phyloP scores from a whole-genome alignment of 192 early-diverging fungal species.

The Mortierella alpina region DNA sequence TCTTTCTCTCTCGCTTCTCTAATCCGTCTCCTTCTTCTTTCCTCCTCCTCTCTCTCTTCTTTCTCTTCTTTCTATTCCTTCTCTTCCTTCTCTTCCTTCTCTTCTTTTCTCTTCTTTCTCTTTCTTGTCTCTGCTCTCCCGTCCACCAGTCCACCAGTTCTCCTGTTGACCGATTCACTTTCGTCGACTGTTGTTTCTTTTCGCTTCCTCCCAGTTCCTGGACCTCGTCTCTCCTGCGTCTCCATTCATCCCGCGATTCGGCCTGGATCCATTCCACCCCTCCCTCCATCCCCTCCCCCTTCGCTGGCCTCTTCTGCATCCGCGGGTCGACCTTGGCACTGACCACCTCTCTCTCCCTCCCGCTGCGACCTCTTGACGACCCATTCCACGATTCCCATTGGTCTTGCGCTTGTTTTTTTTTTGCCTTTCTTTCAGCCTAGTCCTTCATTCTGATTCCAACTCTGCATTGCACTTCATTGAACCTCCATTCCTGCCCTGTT shows the following conservation, averaged over 20 bases:
- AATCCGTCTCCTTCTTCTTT: background rate
- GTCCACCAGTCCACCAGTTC: no score
- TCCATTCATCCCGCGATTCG: no score
- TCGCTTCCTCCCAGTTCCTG: no score
- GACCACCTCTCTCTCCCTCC: conserved; percentile 5
- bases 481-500: no score
- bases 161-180: no score
- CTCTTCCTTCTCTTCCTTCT: background rate
- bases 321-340: background rate
- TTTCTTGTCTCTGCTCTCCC: background rate
- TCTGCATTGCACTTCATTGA: no score
- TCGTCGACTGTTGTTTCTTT: no score
- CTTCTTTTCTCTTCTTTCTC: background rate
- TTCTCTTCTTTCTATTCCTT: background rate
- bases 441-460: background rate
- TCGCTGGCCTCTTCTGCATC: no score
- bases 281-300: no score
- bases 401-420: background rate
- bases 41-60: background rate
- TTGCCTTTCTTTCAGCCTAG: background rate
- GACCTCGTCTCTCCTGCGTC: no score
- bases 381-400: conserved; percentile 3
- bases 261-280: no score
- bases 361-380: conserved; percentile 12
- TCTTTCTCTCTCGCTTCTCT: background rate